A percentile compares a stretch with the other conserved stretches of the same genome.
These are phyloP conservation scores for Nectriaceae sp. DNA, from an alignment of 2,329 filamentous ascomycete genomes.

Conservation along the genomic window DNA sequence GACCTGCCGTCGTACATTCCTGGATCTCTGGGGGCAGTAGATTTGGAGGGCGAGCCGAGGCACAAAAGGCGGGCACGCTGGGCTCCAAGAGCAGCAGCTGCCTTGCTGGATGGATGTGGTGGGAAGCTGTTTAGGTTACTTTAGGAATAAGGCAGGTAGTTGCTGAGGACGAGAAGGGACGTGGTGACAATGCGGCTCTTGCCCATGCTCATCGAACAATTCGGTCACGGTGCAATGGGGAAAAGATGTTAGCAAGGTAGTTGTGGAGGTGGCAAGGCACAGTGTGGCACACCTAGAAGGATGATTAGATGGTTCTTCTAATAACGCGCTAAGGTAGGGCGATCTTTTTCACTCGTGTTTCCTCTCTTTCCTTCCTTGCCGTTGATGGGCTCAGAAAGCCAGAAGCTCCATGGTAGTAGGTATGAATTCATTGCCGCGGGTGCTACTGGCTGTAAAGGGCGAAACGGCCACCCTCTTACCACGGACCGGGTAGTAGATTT, in stretches of 20 bases:
- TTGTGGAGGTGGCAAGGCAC: slow-evolving; percentile 30
- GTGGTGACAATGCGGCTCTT: background rate
- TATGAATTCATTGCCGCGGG: too few relatives aligned
- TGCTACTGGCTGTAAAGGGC: too few relatives aligned
- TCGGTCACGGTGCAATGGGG: background rate
- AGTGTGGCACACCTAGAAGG: too few relatives aligned
- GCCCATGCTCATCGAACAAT: background rate
- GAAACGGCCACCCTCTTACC: too few relatives aligned
- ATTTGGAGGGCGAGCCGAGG: background rate
- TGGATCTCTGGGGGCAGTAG: slow-evolving; percentile 2
- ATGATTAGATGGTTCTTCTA: too few relatives aligned
- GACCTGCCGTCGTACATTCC: slow-evolving; percentile 25
- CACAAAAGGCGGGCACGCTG: background rate
- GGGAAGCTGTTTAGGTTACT: background rate
- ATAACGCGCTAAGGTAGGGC: too few relatives aligned
- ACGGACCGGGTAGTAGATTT: too few relatives aligned
- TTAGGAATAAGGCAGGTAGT: background rate
- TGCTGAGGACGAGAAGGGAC: background rate
- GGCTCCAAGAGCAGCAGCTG: too few relatives aligned
- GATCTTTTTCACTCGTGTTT: too few relatives aligned
- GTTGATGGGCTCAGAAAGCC: too few relatives aligned
- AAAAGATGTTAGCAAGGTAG: background rate
- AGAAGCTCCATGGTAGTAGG: too few relatives aligned
- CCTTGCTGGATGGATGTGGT: background rate
- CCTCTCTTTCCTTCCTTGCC: too few relatives aligned